These are phyloP conservation scores for Astrothelium subdiscretum DNA, from an alignment of 495 filamentous ascomycete genomes.

Conservation along the genomic window DNA sequence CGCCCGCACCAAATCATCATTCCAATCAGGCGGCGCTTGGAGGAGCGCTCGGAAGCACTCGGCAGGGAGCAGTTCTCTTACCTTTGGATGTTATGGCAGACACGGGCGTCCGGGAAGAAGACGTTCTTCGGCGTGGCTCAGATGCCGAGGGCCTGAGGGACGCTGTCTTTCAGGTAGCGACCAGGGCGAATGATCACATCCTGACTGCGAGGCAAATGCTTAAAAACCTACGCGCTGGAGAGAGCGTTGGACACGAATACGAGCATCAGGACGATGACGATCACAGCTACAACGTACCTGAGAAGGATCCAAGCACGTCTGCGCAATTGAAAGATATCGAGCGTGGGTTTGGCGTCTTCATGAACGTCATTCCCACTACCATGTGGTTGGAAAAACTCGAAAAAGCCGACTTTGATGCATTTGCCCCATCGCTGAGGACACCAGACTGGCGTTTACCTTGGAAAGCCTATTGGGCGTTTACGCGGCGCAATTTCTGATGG, in stretches of 20 bases:
- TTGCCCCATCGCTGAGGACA: constrained; percentile 48
- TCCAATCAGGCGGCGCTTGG: constrained; percentile 32
- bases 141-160: constrained; percentile 69
- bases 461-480: constrained; percentile 64
- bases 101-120: constrained; percentile 67
- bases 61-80: constrained; percentile 59
- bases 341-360: constrained; percentile 54
- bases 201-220: constrained; percentile 92
- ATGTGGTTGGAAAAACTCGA: constrained; percentile 72
- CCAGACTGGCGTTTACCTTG: constrained; percentile 84
- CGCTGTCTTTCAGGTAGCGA: constrained; percentile 85
- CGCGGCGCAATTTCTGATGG: constrained; percentile 43
- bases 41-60: constrained; percentile 27
- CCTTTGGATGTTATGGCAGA: constrained; percentile 87
- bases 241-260: constrained; percentile 69
- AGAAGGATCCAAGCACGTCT: constrained; percentile 13
- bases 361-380: constrained; percentile 65
- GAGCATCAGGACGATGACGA: constrained; percentile 74
- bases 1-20: constrained; percentile 47
- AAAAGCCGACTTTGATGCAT: constrained; percentile 72
- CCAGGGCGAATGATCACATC: constrained; percentile 84
- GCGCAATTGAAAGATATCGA: constrained; percentile 24
- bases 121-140: constrained; percentile 69
- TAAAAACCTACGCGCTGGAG: constrained; percentile 57
- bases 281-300: constrained; percentile 41